A percentile compares a stretch with the other conserved stretches of the same genome.
Conservation (phyloP, 306 rosid species). For the Rosa multiflora region DNA sequence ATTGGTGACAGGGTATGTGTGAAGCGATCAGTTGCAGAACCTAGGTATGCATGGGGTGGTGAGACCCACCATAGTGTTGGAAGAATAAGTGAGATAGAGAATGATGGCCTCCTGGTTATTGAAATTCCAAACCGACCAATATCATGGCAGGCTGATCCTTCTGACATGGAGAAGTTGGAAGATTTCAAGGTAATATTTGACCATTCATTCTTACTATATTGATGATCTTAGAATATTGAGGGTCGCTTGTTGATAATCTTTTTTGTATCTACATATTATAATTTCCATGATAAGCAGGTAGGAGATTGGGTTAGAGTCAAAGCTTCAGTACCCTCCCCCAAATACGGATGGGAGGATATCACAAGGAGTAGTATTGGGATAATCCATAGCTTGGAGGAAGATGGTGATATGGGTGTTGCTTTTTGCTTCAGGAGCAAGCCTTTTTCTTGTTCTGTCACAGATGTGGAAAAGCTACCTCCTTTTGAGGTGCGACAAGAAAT, state of each 20-base stretch:
- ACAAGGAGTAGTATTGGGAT: slow-evolving; percentile 86
- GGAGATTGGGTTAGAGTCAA: slow-evolving; percentile 99
- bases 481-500: slow-evolving; percentile 90
- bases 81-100: slow-evolving; percentile 91
- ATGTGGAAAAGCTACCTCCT: slow-evolving; percentile 87
- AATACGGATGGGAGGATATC: slow-evolving; percentile 97
- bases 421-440: slow-evolving; percentile 98
- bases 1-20: slow-evolving; percentile 93
- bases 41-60: slow-evolving; percentile 99
- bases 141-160: slow-evolving; percentile 99
- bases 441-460: slow-evolving; percentile 87
- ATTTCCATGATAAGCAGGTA: slow-evolving; percentile 49
- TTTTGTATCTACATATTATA: slow-evolving; percentile 13
- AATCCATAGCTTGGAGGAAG: slow-evolving; percentile 94
- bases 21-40: slow-evolving; percentile 98
- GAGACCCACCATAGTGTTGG: slow-evolving; percentile 99
- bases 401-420: slow-evolving; percentile 92
- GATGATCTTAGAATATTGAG: slow-evolving; percentile 9
- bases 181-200: slow-evolving; percentile 71
- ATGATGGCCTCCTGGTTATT: slow-evolving; percentile 88
- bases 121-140: slow-evolving; percentile 93
- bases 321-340: slow-evolving; percentile 95
- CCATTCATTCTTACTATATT: slow-evolving; percentile 11
- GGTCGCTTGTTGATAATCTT: slow-evolving; percentile 19
- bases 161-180: slow-evolving; percentile 98